These are phyloP conservation scores for Aureobasidium sp. DNA, from an alignment of 2,329 filamentous ascomycete genomes.

Conservation along the genomic window DNA sequence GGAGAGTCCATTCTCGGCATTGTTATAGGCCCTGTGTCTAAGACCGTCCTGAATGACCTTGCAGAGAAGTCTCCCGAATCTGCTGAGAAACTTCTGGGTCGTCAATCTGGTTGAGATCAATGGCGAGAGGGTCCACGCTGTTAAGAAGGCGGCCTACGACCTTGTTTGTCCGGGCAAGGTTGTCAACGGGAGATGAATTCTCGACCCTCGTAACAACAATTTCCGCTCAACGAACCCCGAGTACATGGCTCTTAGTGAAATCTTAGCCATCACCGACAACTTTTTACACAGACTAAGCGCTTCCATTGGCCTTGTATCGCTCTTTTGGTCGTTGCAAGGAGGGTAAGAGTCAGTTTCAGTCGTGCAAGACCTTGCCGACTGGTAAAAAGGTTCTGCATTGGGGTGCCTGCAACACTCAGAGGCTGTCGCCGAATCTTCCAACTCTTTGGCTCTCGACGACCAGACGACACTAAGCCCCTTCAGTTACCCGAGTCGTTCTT, in stretches of 20 bases:
- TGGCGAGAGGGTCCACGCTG: not conserved
- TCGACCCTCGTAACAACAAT: not conserved
- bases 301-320: no score
- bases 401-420: no score
- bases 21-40: not conserved
- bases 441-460: no score
- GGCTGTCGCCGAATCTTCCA: no score
- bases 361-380: no score
- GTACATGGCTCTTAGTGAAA: not conserved
- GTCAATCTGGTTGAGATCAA: not conserved
- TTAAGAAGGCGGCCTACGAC: not conserved
- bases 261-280: no score
- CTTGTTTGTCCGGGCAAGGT: not conserved
- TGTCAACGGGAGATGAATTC: not conserved
- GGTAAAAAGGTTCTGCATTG: no score
- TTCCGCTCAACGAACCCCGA: not conserved
- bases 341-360: no score
- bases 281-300: no score
- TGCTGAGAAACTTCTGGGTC: conserved; percentile 4
- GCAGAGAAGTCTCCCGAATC: not conserved
- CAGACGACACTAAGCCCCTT: no score
- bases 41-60: not conserved
- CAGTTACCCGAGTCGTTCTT: no score
- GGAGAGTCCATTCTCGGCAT: not conserved
- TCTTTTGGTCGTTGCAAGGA: no score